phyloP scores from a whole-genome alignment of 805 yeast genomes.

The Lipomyces yamadae region DNA sequence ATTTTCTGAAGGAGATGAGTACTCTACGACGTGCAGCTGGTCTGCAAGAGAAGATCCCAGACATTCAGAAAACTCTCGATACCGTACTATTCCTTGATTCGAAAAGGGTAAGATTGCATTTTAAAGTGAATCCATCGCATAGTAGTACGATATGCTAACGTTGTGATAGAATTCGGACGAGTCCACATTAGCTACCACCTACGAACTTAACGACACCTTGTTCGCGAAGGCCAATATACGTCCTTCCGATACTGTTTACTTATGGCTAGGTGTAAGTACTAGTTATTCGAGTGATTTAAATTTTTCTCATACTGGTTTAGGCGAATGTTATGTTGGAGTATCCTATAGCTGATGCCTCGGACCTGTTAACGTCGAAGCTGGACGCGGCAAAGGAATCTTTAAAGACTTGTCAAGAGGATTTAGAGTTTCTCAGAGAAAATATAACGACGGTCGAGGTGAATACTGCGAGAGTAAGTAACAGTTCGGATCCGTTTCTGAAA shows the following conservation, averaged over 20 bases:
- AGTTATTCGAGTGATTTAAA: not conserved
- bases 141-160: conserved; percentile 17
- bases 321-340: conserved; percentile 98
- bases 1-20: conserved; percentile 53
- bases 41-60: conserved; percentile 80
- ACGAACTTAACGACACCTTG: conserved; percentile 90
- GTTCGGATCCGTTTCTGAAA: not conserved
- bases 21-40: conserved; percentile 50
- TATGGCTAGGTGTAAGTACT: conserved; percentile 78
- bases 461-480: conserved; percentile 66
- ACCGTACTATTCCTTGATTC: conserved; percentile 65
- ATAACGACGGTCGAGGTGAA: conserved; percentile 98
- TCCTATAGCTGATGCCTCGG: conserved; percentile 84
- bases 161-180: conserved; percentile 46
- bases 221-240: conserved; percentile 80
- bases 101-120: conserved; percentile 45
- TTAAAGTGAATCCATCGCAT: conserved; percentile 1
- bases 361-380: conserved; percentile 65
- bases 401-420: conserved; percentile 73
- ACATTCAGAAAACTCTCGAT: conserved; percentile 80
- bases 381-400: conserved; percentile 64
- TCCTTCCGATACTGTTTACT: conserved; percentile 66
- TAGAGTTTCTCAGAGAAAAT: conserved; percentile 81
- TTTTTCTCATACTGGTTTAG: conserved; percentile 17
- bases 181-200: conserved; percentile 66